These are phyloP conservation scores for Skeletonema grethae DNA, from an alignment of 108 stramenopile genomes.

Conservation along the genomic window DNA sequence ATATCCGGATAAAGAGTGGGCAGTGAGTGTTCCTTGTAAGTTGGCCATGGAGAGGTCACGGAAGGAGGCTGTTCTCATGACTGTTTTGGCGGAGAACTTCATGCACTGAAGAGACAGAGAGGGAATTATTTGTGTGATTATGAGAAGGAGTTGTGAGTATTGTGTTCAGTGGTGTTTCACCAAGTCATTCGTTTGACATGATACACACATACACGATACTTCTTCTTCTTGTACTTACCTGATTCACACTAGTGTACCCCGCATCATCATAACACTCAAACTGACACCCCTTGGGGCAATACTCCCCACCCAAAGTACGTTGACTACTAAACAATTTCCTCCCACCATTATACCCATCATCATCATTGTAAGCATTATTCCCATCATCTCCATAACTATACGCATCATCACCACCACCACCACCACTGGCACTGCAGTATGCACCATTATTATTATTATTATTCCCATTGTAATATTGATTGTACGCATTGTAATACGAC, in stretches of 20 bases:
- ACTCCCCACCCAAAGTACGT: conserved; percentile 17
- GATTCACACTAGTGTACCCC: conserved; percentile 57
- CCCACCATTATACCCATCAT: background rate
- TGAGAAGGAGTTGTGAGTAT: background rate
- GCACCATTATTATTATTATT: background rate
- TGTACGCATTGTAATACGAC: conserved; percentile 11
- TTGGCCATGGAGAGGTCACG: conserved; percentile 51
- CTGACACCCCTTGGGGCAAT: conserved; percentile 12
- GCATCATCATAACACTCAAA: conserved; percentile 55
- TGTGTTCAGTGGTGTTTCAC: no score
- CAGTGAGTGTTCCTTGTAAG: conserved; percentile 46
- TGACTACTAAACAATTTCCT: no score
- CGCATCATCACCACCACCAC: no score
- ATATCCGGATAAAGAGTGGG: conserved; percentile 50
- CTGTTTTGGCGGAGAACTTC: conserved; percentile 70
- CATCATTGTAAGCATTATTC: no score
- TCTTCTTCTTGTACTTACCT: conserved; percentile 30
- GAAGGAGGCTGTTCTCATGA: conserved; percentile 60
- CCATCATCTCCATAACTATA: no score
- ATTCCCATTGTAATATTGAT: conserved; percentile 18
- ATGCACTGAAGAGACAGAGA: conserved; percentile 54
- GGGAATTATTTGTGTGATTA: background rate
- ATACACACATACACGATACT: no score
- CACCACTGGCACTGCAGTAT: no score
- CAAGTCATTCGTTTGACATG: no score